These are phyloP conservation scores for Capronia americana DNA, from an alignment of 2,329 filamentous ascomycete genomes.

Conservation along the genomic window DNA sequence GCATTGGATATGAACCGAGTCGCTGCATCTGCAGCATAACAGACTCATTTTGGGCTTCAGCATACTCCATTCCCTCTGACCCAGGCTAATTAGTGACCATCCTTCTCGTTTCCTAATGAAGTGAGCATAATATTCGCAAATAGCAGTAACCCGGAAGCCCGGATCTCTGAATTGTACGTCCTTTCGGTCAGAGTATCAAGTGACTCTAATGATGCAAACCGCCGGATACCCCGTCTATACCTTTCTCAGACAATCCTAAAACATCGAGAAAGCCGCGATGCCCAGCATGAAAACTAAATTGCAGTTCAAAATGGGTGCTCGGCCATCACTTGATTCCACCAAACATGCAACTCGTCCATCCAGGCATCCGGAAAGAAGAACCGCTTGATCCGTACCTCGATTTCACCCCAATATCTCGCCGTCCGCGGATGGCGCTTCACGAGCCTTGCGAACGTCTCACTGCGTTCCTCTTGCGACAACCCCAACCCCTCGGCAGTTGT, in stretches of 20 bases:
- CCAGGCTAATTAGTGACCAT: too few relatives aligned
- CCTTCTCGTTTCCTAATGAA: too few relatives aligned
- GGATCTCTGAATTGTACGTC: not conserved
- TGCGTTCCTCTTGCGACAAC: not conserved
- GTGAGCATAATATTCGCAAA: not conserved
- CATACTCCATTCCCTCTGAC: too few relatives aligned
- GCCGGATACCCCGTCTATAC: not conserved
- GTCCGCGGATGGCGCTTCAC: not conserved
- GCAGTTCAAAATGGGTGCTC: not conserved
- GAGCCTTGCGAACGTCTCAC: not conserved
- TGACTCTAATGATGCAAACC: not conserved
- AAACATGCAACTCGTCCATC: not conserved
- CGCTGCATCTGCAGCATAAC: too few relatives aligned
- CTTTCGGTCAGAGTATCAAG: too few relatives aligned
- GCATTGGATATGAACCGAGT: too few relatives aligned
- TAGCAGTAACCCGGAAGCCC: not conserved
- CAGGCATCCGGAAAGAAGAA: conserved; percentile 1
- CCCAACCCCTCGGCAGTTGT: not conserved
- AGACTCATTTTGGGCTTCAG: too few relatives aligned
- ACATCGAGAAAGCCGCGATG: not conserved
- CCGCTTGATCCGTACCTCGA: not conserved
- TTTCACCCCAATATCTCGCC: not conserved
- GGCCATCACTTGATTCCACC: not conserved
- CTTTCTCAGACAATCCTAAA: not conserved
- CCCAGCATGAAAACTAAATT: not conserved